phyloP scores from a whole-genome alignment of 108 stramenopile genomes.

The Heterococcus sp. region DNA sequence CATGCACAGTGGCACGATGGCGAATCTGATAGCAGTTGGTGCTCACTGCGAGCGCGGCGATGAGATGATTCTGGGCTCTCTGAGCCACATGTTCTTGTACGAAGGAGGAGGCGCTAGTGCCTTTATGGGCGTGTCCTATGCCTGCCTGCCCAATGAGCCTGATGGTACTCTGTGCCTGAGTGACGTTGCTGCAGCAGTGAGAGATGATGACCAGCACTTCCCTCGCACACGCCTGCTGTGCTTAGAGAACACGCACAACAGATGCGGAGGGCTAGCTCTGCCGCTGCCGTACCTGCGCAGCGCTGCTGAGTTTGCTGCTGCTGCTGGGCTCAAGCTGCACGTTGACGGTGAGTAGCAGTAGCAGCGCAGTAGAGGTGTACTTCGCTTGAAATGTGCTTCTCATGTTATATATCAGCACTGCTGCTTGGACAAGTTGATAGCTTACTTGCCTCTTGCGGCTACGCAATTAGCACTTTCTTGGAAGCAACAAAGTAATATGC shows the following conservation, averaged over 20 bases:
- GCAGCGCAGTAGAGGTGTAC: too few species aligned
- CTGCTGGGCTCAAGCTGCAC: slow-evolving; percentile 65
- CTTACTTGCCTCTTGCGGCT: too few species aligned
- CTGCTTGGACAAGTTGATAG: too few species aligned
- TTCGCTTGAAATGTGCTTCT: too few species aligned
- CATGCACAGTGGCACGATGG: slow-evolving; percentile 77
- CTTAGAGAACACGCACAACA: slow-evolving; percentile 96
- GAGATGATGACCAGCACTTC: slow-evolving; percentile 83
- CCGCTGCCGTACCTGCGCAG: slow-evolving; percentile 65
- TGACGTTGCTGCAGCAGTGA: slow-evolving; percentile 52
- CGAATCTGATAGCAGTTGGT: slow-evolving; percentile 81
- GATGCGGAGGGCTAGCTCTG: slow-evolving; percentile 81
- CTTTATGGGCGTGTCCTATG: slow-evolving; percentile 70
- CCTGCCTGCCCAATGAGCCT: slow-evolving; percentile 67
- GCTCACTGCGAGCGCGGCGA: slow-evolving; percentile 77
- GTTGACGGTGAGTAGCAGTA: slow-evolving; percentile 67
- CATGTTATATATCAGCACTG: too few species aligned
- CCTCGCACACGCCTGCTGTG: slow-evolving; percentile 74
- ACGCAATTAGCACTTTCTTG: too few species aligned
- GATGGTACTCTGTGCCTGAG: slow-evolving; percentile 66
- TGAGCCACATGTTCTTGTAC: slow-evolving; percentile 37
- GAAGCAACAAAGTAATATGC: too few species aligned
- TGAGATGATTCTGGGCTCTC: slow-evolving; percentile 46
- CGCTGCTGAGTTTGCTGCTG: slow-evolving; percentile 61
- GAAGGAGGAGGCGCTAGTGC: slow-evolving; percentile 57